Conservation (phyloP, 257 asterid species). For the Asclepias syriaca region DNA sequence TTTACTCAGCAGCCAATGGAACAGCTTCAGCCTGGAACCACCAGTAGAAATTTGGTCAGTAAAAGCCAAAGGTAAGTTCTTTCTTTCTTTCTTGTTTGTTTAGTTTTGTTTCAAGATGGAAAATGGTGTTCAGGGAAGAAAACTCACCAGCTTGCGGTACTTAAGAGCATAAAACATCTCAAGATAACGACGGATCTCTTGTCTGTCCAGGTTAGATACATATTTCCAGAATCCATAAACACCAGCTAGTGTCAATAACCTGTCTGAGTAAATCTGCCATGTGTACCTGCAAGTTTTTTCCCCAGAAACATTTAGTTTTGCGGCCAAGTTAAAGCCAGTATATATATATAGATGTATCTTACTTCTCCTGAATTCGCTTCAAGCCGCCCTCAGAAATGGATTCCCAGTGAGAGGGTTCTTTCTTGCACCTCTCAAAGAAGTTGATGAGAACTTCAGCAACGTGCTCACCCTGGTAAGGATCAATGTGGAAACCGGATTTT, state of each 20-base stretch:
- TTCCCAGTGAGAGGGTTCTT: conserved; percentile 74
- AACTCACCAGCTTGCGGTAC: conserved; percentile 70
- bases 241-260: conserved; percentile 80
- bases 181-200: conserved; percentile 74
- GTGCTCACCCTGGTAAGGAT: conserved; percentile 78
- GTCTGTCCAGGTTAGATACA: conserved; percentile 82
- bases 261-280: conserved; percentile 85
- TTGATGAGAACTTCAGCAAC: conserved; percentile 57
- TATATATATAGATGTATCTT: conserved; percentile 11
- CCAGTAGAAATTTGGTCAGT: neutral
- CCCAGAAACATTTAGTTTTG: neutral
- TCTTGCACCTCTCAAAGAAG: conserved; percentile 68
- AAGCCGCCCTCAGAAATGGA: conserved; percentile 64
- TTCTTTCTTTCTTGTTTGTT: too few species aligned
- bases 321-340: too few species aligned
- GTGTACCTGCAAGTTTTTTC: conserved; percentile 48
- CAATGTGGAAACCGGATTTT: conserved; percentile 93
- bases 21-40: conserved; percentile 71
- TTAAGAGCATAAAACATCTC: conserved; percentile 92
- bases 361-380: conserved; percentile 83
- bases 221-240: conserved; percentile 93
- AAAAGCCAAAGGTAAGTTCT: neutral
- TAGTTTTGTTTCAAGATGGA: neutral
- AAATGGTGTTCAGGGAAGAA: neutral
- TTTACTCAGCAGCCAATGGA: conserved; percentile 65